Conservation (phyloP, 2,329 filamentous ascomycete species). For the Claviceps humidiphila region DNA sequence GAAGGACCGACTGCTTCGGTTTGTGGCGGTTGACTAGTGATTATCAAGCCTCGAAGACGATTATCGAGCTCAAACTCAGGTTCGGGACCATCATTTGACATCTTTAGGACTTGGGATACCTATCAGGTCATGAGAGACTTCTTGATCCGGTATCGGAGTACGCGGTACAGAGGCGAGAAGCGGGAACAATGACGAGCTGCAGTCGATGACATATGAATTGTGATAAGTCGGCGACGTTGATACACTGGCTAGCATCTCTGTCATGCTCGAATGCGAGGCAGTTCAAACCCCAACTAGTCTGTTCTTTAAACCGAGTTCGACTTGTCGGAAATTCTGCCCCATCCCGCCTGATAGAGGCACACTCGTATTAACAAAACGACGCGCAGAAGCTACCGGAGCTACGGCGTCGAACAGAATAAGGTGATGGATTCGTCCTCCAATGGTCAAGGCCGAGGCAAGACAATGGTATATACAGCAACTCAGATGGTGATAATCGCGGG, state of each 20-base stretch:
- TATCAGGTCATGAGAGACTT: neutral
- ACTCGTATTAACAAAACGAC: neutral
- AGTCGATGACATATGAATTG: neutral
- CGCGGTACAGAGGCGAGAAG: no score
- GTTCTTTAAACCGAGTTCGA: neutral
- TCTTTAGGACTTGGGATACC: neutral
- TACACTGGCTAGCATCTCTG: neutral
- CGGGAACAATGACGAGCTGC: neutral
- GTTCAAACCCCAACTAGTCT: neutral
- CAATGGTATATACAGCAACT: no score
- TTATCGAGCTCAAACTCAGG: conserved; percentile 32
- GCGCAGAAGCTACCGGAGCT: neutral
- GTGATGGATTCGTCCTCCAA: neutral
- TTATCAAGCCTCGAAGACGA: conserved; percentile 45
- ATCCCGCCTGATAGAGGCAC: neutral
- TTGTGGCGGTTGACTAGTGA: conserved; percentile 29
- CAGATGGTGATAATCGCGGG: no score
- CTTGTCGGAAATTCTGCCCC: neutral
- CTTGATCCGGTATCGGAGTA: neutral
- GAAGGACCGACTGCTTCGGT: neutral
- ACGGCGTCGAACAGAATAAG: neutral
- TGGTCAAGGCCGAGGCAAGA: neutral
- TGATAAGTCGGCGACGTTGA: neutral
- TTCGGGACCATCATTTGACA: neutral
- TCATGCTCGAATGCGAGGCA: neutral